phyloP scores from a whole-genome alignment of 257 asterid genomes.

The Phtheirospermum japonicum region DNA sequence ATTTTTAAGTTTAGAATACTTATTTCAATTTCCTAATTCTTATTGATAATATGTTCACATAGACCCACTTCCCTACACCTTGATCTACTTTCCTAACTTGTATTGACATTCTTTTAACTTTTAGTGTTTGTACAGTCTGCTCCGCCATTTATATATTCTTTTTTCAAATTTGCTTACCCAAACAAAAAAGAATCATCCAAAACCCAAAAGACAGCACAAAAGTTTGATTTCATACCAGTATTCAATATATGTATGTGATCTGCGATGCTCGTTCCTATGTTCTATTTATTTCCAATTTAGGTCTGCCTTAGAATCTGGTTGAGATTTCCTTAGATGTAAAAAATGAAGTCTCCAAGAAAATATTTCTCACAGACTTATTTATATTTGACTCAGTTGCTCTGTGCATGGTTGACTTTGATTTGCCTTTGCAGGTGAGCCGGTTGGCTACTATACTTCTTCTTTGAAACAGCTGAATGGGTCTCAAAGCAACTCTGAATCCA shows the following conservation, averaged over 20 bases:
- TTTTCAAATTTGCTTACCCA: neutral
- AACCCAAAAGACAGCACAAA: slow-evolving; percentile 11
- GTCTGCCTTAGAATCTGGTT: slow-evolving; percentile 8
- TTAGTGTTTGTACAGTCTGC: neutral
- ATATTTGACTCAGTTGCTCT: slow-evolving; percentile 2
- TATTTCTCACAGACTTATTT: neutral
- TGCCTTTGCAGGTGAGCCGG: slow-evolving; percentile 55
- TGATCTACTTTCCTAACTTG: neutral
- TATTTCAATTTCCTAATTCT: slow-evolving; percentile 4
- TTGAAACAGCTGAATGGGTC: slow-evolving; percentile 48
- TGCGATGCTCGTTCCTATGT: slow-evolving; percentile 17
- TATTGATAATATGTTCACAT: no score
- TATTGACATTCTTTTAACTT: neutral
- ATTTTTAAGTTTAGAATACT: neutral
- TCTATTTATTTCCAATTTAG: slow-evolving; percentile 2
- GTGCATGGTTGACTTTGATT: slow-evolving; percentile 27
- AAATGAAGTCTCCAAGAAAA: neutral
- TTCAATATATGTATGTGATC: neutral
- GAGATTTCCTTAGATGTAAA: slow-evolving; percentile 17
- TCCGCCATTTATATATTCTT: slow-evolving; percentile 6
- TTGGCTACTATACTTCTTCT: slow-evolving; percentile 66
- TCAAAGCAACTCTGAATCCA: slow-evolving; percentile 36
- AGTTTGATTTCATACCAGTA: neutral
- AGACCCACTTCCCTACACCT: neutral
- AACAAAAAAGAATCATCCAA: slow-evolving; percentile 14